phyloP scores from a whole-genome alignment of 23 red algal genomes.

The Gracilaria caudata region DNA sequence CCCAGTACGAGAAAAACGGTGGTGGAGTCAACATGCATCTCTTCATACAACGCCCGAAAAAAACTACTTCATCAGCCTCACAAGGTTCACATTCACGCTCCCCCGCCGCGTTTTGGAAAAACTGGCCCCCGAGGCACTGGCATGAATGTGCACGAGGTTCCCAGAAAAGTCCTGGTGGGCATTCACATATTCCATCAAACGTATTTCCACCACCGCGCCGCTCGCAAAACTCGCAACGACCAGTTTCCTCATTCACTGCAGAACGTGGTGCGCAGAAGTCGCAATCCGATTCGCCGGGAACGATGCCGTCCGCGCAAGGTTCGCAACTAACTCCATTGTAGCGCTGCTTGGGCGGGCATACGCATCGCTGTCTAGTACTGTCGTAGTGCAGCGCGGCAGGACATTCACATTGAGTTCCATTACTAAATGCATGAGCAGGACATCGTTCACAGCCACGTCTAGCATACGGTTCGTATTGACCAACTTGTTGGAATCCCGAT shows the following conservation, averaged over 20 bases:
- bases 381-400: neutral
- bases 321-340: constrained; percentile 1
- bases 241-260: neutral
- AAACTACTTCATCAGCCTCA: neutral
- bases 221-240: neutral
- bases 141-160: no score
- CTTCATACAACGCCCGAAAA: neutral
- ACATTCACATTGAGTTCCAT: neutral
- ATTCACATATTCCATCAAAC: neutral
- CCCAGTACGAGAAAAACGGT: neutral
- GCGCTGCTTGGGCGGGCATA: neutral
- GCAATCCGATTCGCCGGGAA: neutral
- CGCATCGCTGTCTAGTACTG: neutral
- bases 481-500: neutral
- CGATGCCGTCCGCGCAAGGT: neutral
- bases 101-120: no score
- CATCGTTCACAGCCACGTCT: neutral
- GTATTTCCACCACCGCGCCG: neutral
- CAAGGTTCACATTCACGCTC: neutral
- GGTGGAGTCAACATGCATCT: neutral
- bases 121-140: no score
- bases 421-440: neutral
- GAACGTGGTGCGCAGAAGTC: neutral
- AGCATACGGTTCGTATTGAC: neutral
- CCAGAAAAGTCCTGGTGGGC: neutral